These are phyloP conservation scores for Leonotis leonurus DNA, from an alignment of 257 asterid genomes.

Conservation along the genomic window DNA sequence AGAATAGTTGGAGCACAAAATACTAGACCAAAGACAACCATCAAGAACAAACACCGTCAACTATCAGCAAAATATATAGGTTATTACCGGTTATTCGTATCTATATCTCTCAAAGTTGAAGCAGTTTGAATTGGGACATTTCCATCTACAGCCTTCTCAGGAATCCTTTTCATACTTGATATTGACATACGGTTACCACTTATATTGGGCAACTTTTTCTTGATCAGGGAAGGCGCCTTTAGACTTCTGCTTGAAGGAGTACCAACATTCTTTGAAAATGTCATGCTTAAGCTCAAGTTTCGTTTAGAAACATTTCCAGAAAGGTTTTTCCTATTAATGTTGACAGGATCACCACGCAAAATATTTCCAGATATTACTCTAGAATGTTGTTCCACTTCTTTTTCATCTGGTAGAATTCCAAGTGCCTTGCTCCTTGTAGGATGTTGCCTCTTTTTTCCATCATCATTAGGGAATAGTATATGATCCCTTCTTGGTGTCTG, in stretches of 20 bases:
- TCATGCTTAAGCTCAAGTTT: constrained; percentile 16
- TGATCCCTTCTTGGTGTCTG: constrained; percentile 67
- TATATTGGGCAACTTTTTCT: constrained; percentile 17
- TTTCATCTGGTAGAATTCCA: constrained; percentile 31
- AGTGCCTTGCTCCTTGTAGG: constrained; percentile 36
- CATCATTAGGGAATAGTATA: constrained; percentile 44
- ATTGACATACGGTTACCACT: constrained; percentile 15
- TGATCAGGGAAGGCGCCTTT: constrained; percentile 25
- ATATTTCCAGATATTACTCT: constrained; percentile 10
- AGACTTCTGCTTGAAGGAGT: constrained; percentile 16
- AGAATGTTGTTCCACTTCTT: constrained; percentile 13
- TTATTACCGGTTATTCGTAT: constrained; percentile 40
- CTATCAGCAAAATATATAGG: constrained; percentile 17
- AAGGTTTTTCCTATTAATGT: constrained; percentile 15
- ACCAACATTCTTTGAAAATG: constrained; percentile 14
- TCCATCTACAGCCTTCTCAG: constrained; percentile 11
- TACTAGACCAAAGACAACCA: constrained; percentile 11
- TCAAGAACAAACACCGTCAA: constrained; percentile 6
- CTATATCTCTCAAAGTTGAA: constrained; percentile 21
- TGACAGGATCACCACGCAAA: constrained; percentile 18
- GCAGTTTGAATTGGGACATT: constrained; percentile 19
- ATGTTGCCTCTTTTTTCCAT: constrained; percentile 21
- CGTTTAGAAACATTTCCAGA: constrained; percentile 9
- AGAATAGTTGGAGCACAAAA: constrained; percentile 12
- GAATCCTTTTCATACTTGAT: constrained; percentile 11